Base-by-base conservation (phyloP, 371 early-diverging fungal species). In the Mortierella sp. region DNA sequence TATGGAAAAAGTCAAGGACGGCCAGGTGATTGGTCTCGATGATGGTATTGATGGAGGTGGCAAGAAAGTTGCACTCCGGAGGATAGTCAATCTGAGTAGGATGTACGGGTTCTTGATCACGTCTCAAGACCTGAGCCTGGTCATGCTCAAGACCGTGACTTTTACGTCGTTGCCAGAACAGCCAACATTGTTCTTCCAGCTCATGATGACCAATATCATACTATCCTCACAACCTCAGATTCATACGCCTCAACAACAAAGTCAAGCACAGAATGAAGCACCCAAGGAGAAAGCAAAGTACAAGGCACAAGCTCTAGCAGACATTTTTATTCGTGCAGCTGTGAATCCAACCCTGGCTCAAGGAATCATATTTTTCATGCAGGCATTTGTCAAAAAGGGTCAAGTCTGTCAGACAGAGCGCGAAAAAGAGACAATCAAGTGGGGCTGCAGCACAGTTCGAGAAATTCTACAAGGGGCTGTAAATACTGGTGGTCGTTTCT, bases 311-410 rank as follows among this genome's bases (percentile, higher is more conserved):
- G 83, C 86, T 0, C 68, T 93, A 31, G 86, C 85, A 7, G 85
- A 85, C 47, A 87, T 90, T 47, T 92, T 93, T 83, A 83, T 83
- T 59, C 90, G 88, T 60, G 86, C 89, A 6, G 66, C 85, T 0
- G 84, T 86, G 26, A 83, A 89, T 66, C 90, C 90, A 28, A 88
- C 90, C 7, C 78, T 94, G 76, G 88, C 92, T 29, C 92, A 93
- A 57, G 94, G 94, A 17, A 87, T 91, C 66, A 75, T 90, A 58
- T 92, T 93, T 67, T 94, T 93, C 84, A 80, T 93, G 76, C 86
- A 91, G 37, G 89, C 90, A 64, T 88, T 91, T 64, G 89, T 93
- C 55, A 84, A 71, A 70, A 74, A 83, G 43, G 77, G 70, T 3
- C 75, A 83, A 40, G 83, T 87, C 19, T 83, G 85, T 58, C 69